Base-by-base conservation (phyloP, 805 yeast species). In the Deakozyma indianensis region DNA sequence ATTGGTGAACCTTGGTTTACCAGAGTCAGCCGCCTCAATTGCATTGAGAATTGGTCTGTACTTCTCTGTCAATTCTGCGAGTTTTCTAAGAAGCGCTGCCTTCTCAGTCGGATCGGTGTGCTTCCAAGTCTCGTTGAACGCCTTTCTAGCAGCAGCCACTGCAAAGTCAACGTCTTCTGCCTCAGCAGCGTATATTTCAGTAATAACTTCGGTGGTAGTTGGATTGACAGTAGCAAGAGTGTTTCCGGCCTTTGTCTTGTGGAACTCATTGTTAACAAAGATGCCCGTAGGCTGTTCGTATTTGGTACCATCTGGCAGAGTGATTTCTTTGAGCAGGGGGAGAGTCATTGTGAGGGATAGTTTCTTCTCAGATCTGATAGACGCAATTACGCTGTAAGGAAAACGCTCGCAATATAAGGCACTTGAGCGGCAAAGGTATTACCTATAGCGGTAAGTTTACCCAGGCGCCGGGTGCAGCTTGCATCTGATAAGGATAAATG, bases 1-100 rank as follows among this genome's bases (percentile, higher is more conserved):
- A 50, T 54, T 55, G 45, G 53, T 46, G 41, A 48, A 43, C 32
- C 60, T 50, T 22, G 94, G 78, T 68, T 87, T 88, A 64, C 96
- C 96, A 62, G 85, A 83, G 63, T 88, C 96, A 62, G 82, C 69
- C 21, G 95, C 72, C 67, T 88, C 96, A 56, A 88, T 83, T 42
- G 77, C 69, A 22, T 95, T 90, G 47, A 88, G 66, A 27, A 73
- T 65, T 49, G 84, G 94, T 46, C 74, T 70, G 59, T 88, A 71
- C 54, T 73, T 69, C 59, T 83, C 94, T 53, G 88, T 66, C 56
- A 81, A 69, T 51, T 83, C 92, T 28, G 96, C 95, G 47, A 88
- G 74, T 63, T 76, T 80, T 68, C 65, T 61, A 51, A 88, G 67
- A 40, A 74, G 74, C 47, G 62, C 67, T 44, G 81, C 80, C 59